These are phyloP conservation scores for Parsonsia alboflavescens DNA, from an alignment of 257 asterid genomes.

Conservation along the genomic window DNA sequence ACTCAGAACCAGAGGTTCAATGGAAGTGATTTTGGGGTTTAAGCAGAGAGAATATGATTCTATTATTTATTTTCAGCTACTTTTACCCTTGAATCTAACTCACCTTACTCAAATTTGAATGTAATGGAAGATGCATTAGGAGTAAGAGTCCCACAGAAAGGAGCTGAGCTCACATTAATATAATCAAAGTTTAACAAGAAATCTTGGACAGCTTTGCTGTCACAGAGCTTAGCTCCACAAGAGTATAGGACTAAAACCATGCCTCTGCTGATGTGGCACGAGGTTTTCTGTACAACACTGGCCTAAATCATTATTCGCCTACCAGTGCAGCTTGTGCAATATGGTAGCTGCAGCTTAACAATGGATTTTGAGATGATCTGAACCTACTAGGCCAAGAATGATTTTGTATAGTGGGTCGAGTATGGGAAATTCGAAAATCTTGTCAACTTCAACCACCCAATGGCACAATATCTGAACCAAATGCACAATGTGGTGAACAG, in stretches of 20 bases:
- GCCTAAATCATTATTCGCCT: slow-evolving; percentile 1
- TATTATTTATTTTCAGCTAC: neutral
- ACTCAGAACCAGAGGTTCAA: neutral
- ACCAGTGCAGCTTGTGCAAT: neutral
- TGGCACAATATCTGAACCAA: neutral
- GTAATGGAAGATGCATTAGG: neutral
- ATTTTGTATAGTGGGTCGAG: neutral
- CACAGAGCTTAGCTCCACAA: slow-evolving; percentile 2
- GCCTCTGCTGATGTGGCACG: neutral
- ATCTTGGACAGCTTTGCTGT: slow-evolving; percentile 1
- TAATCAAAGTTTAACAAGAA: neutral
- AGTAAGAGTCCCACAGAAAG: slow-evolving; percentile 3
- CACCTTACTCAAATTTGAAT: neutral
- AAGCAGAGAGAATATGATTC: neutral
- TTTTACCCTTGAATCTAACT: neutral
- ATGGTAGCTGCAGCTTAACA: neutral
- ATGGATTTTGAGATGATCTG: slow-evolving; percentile 2
- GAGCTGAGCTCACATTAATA: slow-evolving; percentile 9
- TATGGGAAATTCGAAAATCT: neutral
- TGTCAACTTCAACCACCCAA: neutral
- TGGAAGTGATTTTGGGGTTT: neutral
- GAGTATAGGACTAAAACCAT: neutral
- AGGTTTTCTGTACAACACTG: slow-evolving; percentile 21
- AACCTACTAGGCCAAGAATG: slow-evolving; percentile 9
- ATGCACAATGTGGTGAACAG: neutral